Conservation (phyloP, 257 asterid species). For the Perilla frutescens region DNA sequence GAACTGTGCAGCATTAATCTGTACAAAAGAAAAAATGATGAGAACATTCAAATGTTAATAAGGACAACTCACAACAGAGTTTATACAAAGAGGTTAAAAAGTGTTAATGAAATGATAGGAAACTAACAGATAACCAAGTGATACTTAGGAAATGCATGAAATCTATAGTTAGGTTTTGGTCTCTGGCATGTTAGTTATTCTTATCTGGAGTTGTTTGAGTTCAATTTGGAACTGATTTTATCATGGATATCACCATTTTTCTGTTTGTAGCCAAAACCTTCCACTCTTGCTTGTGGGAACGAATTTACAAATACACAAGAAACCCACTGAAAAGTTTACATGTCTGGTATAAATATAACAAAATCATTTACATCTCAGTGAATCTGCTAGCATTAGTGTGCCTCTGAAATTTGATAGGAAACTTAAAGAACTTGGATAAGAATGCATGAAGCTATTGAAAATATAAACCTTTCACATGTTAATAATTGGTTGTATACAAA, state of each 20-base stretch:
- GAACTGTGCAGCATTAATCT: conserved; percentile 87
- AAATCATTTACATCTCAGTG: conserved; percentile 1
- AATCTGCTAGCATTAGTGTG: conserved; percentile 11
- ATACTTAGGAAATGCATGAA: conserved; percentile 28
- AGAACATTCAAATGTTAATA: conserved; percentile 27
- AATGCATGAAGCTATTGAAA: conserved; percentile 22
- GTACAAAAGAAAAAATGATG: conserved; percentile 37
- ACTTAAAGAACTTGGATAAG: neutral
- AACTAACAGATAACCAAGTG: conserved; percentile 2
- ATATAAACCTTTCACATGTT: conserved; percentile 5
- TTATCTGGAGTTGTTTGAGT: conserved; percentile 5
- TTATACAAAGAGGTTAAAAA: conserved; percentile 21
- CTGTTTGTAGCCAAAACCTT: conserved; percentile 21
- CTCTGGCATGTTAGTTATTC: conserved; percentile 15
- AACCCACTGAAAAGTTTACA: conserved; percentile 13
- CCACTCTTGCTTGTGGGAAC: conserved; percentile 1
- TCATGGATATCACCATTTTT: conserved; percentile 17
- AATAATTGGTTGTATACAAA: conserved; percentile 15
- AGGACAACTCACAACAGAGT: conserved; percentile 22
- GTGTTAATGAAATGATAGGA: neutral
- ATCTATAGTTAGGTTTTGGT: neutral
- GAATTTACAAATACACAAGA: conserved; percentile 1
- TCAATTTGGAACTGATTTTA: conserved; percentile 1
- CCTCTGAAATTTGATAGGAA: conserved; percentile 4
- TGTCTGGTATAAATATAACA: neutral